Percentiles rank a stretch among this genome's conserved stretches.
phyloP scores from a whole-genome alignment of 23 red algal genomes.

The Gracilaria caudata region DNA sequence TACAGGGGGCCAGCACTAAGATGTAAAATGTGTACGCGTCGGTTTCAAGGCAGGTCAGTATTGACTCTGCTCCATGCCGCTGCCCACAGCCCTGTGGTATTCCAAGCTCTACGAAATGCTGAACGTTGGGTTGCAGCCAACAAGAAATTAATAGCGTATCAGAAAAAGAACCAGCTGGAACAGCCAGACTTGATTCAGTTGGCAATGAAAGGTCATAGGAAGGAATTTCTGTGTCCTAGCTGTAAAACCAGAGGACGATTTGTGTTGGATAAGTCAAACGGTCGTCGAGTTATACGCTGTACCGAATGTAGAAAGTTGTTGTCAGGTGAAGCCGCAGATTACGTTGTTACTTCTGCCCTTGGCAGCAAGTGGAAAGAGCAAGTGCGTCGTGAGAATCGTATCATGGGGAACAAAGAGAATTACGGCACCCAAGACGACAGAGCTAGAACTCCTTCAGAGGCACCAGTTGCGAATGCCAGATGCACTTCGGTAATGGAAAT shows the following conservation, averaged over 20 bases:
- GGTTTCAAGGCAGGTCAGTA: neutral
- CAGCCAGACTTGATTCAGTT: neutral
- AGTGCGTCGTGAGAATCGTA: neutral
- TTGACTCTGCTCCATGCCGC: neutral
- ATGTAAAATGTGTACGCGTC: neutral
- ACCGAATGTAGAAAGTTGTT: neutral
- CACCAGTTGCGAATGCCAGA: no score
- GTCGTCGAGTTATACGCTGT: neutral
- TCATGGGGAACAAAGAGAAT: neutral
- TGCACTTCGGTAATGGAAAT: no score
- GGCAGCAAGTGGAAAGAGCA: neutral
- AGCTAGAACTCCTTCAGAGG: no score
- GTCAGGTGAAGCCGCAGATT: constrained; percentile 3
- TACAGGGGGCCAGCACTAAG: neutral
- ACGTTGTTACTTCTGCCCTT: neutral
- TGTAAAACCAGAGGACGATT: neutral
- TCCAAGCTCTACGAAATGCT: neutral
- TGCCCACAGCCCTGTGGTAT: neutral
- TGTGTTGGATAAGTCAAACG: neutral
- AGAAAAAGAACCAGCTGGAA: neutral
- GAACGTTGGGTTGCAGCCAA: neutral
- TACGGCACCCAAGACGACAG: no score
- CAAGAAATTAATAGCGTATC: neutral
- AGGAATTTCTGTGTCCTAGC: neutral
- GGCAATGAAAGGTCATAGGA: neutral